Conservation (phyloP, 176 grass and related monocot genomes). For the Otatea glauca region DNA sequence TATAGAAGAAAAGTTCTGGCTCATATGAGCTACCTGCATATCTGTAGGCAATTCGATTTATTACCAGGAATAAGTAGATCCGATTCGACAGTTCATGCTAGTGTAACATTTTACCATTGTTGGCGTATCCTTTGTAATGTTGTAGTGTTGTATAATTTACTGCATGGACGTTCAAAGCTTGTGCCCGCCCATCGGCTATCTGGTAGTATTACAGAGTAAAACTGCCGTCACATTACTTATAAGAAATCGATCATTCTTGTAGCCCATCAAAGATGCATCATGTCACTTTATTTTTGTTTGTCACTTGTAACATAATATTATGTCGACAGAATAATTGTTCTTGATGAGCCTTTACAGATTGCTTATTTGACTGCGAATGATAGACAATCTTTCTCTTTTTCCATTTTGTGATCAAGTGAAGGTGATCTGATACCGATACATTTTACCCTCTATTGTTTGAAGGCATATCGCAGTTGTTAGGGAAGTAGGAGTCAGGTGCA, state of each 20-base stretch:
- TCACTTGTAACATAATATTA: not conserved
- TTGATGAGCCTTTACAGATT: not conserved
- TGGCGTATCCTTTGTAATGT: not conserved
- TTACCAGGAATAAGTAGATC: slow-evolving; percentile 55
- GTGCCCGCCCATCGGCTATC: not conserved
- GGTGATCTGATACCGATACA: not conserved
- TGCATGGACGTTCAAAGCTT: not conserved
- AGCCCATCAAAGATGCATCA: not conserved
- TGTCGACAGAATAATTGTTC: not conserved
- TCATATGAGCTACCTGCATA: slow-evolving; percentile 22
- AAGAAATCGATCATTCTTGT: not conserved
- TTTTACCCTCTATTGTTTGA: not conserved
- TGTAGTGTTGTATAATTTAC: slow-evolving; percentile 54
- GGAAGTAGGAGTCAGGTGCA: too few species aligned
- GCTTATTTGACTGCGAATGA: not conserved
- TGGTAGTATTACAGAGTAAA: slow-evolving; percentile 34
- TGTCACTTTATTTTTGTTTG: not conserved
- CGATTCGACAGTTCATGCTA: not conserved
- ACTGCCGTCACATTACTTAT: slow-evolving; percentile 37
- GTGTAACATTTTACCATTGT: not conserved
- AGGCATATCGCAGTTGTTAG: too few species aligned
- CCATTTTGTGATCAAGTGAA: too few species aligned
- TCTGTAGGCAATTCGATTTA: slow-evolving; percentile 46
- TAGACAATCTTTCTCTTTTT: too few species aligned
- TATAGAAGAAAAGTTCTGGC: slow-evolving; percentile 45